Evolutionary conservation across 257 asterid species (phyloP), one percentile per base, ranked within the genome.

Genomic region (Anisodus acutangulus): DNA sequence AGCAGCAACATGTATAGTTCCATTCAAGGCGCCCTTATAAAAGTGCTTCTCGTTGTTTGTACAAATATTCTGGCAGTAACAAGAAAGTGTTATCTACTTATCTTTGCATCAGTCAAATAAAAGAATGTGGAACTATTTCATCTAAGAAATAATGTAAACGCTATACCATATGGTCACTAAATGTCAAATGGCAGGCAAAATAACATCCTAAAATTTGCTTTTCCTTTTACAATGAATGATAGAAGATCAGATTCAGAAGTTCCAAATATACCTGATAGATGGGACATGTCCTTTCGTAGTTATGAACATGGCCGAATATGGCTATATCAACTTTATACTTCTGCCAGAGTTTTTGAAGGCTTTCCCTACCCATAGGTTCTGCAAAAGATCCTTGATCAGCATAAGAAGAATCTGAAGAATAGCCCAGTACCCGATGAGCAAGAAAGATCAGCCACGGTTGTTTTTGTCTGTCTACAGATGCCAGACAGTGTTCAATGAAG

Each of bases 1-100:
- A 13, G 97, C 98, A 71, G 90, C 98, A 82, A 97, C 94, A 26
- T 97, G 98, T 88, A 97, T 95, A 8, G 98, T 97, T 8, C 98
- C 98, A 6, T 93, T 93, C 89, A 92, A 89, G 83, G 90, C 79
- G 16, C 99, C 98, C 78, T 88, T 90, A 78, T 95, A 95, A 87
- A 83, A 71, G 26, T 47, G 41, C 86, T 87, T 91, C 90, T 94
- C 97, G 0, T 92, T 85, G 86, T 83, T 94, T 22, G 96, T 91
- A 79, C 98, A 95, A 54, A 87, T 89, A 49, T 92, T 93, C 98
- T 95, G 93, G 0, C 82, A 83, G 26, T 51, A 22, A 74, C 60
- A 74, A 15, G 45, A 2, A 19, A 47, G 22, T 22, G 45, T 22
- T 22, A 22, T 22, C 35, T 31, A 1, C 35, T 49, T 51, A 12